Evolutionary conservation across 305 asterid genomes (phyloP).

Genomic region (Rubia occidens): DNA sequence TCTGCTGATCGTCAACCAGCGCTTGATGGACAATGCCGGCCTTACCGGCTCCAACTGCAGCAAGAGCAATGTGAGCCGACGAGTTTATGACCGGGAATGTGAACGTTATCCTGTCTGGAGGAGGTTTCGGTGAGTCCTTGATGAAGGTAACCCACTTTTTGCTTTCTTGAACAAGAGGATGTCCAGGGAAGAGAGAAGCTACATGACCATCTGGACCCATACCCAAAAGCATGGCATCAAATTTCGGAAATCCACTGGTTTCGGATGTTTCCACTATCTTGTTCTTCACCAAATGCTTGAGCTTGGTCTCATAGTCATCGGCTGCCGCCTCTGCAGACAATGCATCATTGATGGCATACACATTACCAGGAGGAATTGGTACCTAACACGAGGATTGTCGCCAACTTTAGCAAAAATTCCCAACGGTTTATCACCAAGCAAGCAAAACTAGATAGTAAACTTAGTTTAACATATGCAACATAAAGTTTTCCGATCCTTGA

Average conservation of each 20-base stretch:
- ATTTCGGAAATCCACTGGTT: conserved; percentile 53
- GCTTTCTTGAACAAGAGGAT: conserved; percentile 48
- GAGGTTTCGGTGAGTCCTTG: conserved; percentile 84
- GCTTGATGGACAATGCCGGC: conserved; percentile 39
- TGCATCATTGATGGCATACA: conserved; percentile 60
- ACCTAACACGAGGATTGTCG: conserved; percentile 17
- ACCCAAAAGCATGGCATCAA: conserved; percentile 74
- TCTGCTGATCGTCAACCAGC: conserved; percentile 23
- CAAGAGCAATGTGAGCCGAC: conserved; percentile 61
- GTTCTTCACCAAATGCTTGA: conserved; percentile 39
- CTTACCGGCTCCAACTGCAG: conserved; percentile 53
- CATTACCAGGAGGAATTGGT: conserved; percentile 44
- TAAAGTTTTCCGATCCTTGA: not conserved
- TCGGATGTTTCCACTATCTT: conserved; percentile 41
- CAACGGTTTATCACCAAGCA: not conserved
- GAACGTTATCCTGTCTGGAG: conserved; percentile 83
- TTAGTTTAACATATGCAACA: no score
- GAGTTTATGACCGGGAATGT: conserved; percentile 87
- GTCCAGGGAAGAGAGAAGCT: conserved; percentile 76
- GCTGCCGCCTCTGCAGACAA: conserved; percentile 70
- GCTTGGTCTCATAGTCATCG: conserved; percentile 55
- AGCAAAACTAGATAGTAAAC: not conserved
- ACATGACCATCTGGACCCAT: conserved; percentile 91
- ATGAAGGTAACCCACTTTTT: conserved; percentile 73
- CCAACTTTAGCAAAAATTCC: not conserved